Evolutionary conservation across 345 rosid genomes (phyloP), one percentile per base, ranked within the genome.

Genomic region (Isatis tinctoria): DNA sequence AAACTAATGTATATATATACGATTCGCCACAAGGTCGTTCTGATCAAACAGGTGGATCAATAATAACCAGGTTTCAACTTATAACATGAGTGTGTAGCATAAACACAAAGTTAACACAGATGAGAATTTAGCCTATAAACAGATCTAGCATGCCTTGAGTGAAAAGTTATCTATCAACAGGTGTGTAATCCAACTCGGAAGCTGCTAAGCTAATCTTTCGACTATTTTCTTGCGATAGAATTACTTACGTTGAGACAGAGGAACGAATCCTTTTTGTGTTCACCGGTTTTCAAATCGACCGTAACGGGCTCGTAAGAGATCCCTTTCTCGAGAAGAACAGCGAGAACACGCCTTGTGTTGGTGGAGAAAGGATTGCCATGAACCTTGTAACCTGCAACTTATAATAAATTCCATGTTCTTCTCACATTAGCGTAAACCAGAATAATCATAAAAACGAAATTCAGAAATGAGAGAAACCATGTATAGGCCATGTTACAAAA

Each of bases 311-410:
- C 85, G 39, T 84, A 90, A 0, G 77, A 84, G 16, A 87, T 44
- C 0, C 72, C 86, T 77, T 90, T 90, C 88, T 92, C 96, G 54
- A 76, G 68, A 9, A 87, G 89, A 78, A 73, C 24, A 9, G 74
- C 85, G 3, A 86, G 73, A 47, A 75, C 84, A 62, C 90, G 77
- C 82, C 77, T 79, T 6, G 86, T 43, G 26, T 82, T 80, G 5
- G 86, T 76, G 6, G 94, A 88, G 12, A 73, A 0, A 49, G 70
- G 67, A 61, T 8, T 60, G 41, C 84, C 90, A 74, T 83, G 80
- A 28, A 83, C 47, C 67, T 86, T 88, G 41, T 80, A 56, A 26
- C 58, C 77, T 68, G 77, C 82, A 70, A 36, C 43, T 35, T 51
- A 44, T 16, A 47, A n/a, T 12, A 16, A 47, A 16, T 60, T 48